Evolutionary conservation across 2,329 filamentous ascomycete genomes (phyloP).

Genomic region (Rhynchosporium agropyri): DNA sequence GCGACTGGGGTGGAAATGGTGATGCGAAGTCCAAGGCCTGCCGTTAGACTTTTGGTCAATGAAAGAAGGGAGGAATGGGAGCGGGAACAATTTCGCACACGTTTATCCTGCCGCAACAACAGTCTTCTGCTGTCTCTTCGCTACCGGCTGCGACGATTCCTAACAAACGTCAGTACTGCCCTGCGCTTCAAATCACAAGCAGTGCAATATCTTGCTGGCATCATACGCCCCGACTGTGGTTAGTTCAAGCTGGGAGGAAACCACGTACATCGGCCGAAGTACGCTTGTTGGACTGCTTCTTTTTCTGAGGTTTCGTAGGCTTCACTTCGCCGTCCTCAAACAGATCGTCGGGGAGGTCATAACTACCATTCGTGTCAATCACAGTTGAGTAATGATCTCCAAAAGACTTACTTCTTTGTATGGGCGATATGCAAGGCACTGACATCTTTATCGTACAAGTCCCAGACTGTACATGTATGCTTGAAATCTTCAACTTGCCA

Average conservation of each 20-base stretch:
- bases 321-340: slow-evolving; percentile 79
- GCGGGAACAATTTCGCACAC: slow-evolving; percentile 36
- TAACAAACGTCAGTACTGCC: slow-evolving; percentile 35
- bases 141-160: slow-evolving; percentile 35
- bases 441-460: slow-evolving; percentile 72
- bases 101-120: slow-evolving; percentile 39
- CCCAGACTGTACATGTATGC: slow-evolving; percentile 74
- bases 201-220: slow-evolving; percentile 15
- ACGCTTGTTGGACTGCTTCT: slow-evolving; percentile 39
- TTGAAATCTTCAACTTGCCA: slow-evolving; percentile 87
- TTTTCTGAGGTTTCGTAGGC: slow-evolving; percentile 49
- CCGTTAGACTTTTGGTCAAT: slow-evolving; percentile 40
- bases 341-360: slow-evolving; percentile 85
- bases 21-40: slow-evolving; percentile 27
- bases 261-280: slow-evolving; percentile 40
- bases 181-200: slow-evolving; percentile 5
- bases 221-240: slow-evolving; percentile 22
- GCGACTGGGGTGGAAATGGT: background rate
- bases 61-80: slow-evolving; percentile 29
- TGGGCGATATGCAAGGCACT: slow-evolving; percentile 75
- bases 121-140: slow-evolving; percentile 43
- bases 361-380: slow-evolving; percentile 54
- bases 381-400: slow-evolving; percentile 14
- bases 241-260: slow-evolving; percentile 19
- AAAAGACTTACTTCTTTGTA: slow-evolving; percentile 73